Evolutionary conservation across 106 monocot genomes (phyloP).

Genomic region (Dendrobium nobile): DNA sequence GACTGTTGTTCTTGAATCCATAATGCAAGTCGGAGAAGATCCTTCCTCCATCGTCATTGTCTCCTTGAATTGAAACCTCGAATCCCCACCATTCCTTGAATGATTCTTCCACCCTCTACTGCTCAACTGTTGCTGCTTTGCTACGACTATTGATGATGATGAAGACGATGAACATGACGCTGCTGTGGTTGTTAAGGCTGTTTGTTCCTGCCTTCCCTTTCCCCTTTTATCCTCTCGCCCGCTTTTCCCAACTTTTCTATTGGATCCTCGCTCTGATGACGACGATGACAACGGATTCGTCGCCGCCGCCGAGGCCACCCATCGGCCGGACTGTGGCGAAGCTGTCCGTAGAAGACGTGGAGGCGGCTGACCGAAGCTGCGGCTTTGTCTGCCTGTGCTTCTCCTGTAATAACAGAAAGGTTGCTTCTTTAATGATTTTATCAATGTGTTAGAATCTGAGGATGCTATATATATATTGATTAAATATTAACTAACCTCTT

Average conservation of each 20-base stretch:
- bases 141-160: conserved; percentile 12
- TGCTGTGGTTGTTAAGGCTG: neutral
- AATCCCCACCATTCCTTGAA: conserved; percentile 21
- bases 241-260: neutral
- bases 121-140: conserved; percentile 22
- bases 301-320: neutral
- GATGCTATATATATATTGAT: no score
- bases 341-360: conserved; percentile 27
- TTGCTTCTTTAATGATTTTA: neutral
- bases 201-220: conserved; percentile 9
- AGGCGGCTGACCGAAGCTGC: conserved; percentile 11
- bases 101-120: conserved; percentile 26
- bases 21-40: conserved; percentile 5
- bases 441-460: no score
- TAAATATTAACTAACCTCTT: neutral
- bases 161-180: neutral
- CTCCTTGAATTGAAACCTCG: conserved; percentile 57
- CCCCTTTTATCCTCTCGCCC: conserved; percentile 4
- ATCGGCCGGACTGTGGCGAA: neutral
- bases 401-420: neutral
- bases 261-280: neutral
- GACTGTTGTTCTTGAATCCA: conserved; percentile 82
- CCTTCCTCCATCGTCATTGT: neutral
- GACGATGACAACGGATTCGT: neutral
- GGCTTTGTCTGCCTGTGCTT: neutral